Conservation (phyloP, 257 asterid species). For the Schizonepeta tenuifolia region DNA sequence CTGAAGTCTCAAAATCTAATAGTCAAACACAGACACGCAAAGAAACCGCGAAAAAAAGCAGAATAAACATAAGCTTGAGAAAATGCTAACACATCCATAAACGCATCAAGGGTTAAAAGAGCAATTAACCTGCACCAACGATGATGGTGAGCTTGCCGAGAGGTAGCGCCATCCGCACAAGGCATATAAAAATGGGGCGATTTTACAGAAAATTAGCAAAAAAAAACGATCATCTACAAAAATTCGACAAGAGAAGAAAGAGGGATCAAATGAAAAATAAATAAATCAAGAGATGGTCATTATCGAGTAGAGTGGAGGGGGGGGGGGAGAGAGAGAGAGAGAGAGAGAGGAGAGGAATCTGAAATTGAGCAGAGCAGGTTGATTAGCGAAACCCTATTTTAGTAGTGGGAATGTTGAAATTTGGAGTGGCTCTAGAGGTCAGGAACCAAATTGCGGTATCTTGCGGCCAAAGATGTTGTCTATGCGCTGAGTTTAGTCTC, state of each 20-base stretch:
- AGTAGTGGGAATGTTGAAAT: constrained; percentile 17
- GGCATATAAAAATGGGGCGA: constrained; percentile 20
- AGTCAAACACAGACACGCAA: background rate
- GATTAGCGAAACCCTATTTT: constrained; percentile 38
- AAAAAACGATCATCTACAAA: constrained; percentile 10
- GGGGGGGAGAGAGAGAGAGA: too few species aligned
- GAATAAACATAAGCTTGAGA: background rate
- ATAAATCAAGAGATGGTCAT: background rate
- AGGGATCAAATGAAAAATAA: background rate
- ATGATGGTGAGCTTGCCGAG: constrained; percentile 81
- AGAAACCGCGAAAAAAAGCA: background rate
- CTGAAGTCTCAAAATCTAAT: background rate
- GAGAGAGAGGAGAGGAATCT: background rate
- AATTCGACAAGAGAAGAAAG: background rate
- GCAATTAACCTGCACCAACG: constrained; percentile 80
- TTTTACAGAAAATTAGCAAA: constrained; percentile 29
- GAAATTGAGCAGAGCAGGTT: constrained; percentile 12
- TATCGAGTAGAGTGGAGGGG: too few species aligned
- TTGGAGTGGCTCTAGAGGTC: constrained; percentile 17
- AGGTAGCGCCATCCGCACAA: constrained; percentile 73
- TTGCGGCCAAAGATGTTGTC: background rate
- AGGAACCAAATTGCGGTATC: background rate
- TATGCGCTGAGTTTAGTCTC: too few species aligned
- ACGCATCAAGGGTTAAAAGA: constrained; percentile 19
- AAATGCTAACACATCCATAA: background rate